phyloP scores from a whole-genome alignment of 1,284 basidiomycete genomes.

The Porodaedalea pini region DNA sequence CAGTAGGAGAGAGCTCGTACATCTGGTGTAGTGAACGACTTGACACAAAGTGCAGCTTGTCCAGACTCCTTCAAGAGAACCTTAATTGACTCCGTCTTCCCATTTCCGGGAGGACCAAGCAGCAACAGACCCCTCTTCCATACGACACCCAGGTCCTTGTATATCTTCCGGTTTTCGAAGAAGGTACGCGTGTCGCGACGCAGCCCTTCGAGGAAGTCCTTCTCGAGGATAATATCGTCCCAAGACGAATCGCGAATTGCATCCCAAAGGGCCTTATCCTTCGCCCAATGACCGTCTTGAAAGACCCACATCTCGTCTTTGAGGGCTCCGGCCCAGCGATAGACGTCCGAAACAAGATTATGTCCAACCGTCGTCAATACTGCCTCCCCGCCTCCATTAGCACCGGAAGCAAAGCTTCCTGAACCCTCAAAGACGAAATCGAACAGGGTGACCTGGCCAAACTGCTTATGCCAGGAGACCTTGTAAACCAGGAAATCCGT shows the following conservation, averaged over 20 bases:
- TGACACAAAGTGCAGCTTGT: conserved; percentile 40
- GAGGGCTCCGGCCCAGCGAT: conserved; percentile 26
- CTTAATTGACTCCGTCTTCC: conserved; percentile 31
- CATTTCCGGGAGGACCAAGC: conserved; percentile 33
- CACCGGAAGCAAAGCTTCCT: background rate
- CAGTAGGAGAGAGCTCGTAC: background rate
- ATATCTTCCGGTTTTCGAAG: conserved; percentile 38
- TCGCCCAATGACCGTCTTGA: conserved; percentile 35
- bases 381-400: conserved; percentile 11
- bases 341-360: conserved; percentile 31
- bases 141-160: conserved; percentile 39
- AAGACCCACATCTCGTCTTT: conserved; percentile 40
- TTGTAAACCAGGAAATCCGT: conserved; percentile 24
- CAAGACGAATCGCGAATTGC: conserved; percentile 36
- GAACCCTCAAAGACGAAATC: conserved; percentile 25
- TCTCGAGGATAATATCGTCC: conserved; percentile 39
- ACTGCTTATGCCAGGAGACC: conserved; percentile 21
- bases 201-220: conserved; percentile 35
- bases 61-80: conserved; percentile 27
- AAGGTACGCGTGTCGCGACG: conserved; percentile 40
- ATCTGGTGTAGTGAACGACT: conserved; percentile 30
- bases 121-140: conserved; percentile 39
- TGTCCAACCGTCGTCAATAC: conserved; percentile 19
- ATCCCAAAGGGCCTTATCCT: conserved; percentile 35
- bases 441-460: conserved; percentile 18